Conservation (phyloP, 1,139 yeast genomes). For the Taiozyma sp. region DNA sequence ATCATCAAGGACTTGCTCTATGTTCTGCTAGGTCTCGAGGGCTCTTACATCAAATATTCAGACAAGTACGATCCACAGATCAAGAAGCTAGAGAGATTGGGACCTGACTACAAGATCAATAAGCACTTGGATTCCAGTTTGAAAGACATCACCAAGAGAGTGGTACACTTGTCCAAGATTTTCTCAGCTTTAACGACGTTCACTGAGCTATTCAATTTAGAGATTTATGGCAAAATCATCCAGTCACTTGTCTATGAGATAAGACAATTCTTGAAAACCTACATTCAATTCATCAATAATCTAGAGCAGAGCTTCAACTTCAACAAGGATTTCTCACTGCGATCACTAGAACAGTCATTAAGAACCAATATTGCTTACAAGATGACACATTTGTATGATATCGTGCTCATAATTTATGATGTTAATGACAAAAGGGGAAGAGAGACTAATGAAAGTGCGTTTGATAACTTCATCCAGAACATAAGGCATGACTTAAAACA, state of each 20-base stretch:
- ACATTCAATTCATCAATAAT: constrained; percentile 40
- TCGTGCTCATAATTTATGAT: constrained; percentile 42
- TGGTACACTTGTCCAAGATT: constrained; percentile 60
- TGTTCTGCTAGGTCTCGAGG: constrained; percentile 75
- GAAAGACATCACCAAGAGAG: constrained; percentile 62
- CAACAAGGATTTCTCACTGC: constrained; percentile 42
- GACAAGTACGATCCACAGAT: constrained; percentile 50
- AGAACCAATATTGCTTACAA: constrained; percentile 31
- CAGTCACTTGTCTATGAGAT: constrained; percentile 70
- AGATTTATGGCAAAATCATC: constrained; percentile 62
- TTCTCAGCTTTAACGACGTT: constrained; percentile 53
- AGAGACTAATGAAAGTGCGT: constrained; percentile 20
- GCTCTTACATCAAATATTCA: constrained; percentile 67
- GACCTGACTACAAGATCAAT: constrained; percentile 75
- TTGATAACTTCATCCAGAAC: constrained; percentile 33
- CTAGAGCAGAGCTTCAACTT: constrained; percentile 51
- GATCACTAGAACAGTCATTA: constrained; percentile 40
- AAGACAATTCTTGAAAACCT: constrained; percentile 43
- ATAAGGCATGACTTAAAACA: constrained; percentile 39
- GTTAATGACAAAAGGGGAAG: constrained; percentile 31
- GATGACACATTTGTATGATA: constrained; percentile 54
- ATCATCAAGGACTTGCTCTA: constrained; percentile 66
- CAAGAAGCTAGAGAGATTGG: constrained; percentile 38
- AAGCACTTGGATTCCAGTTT: constrained; percentile 71
- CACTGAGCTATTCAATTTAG: constrained; percentile 49